phyloP scores from a whole-genome alignment of 768 basidiomycete species.

The Austroboletus eburneus region DNA sequence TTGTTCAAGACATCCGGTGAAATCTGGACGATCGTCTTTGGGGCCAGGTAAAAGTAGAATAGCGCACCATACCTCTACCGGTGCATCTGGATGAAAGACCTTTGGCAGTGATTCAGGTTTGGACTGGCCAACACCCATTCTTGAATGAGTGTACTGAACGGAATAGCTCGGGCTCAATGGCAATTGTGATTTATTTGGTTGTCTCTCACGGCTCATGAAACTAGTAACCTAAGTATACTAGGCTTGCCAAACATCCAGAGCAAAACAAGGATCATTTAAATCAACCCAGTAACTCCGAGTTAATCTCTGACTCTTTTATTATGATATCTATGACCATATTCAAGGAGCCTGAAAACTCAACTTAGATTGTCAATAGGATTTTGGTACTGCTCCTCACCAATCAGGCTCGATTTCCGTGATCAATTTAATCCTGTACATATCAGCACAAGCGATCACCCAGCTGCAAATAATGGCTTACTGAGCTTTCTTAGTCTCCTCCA shows the following conservation, averaged over 20 bases:
- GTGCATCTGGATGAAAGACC: constrained; percentile 50
- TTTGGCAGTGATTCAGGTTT: constrained; percentile 51
- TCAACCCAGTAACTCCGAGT: too few relatives aligned
- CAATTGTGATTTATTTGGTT: constrained; percentile 12
- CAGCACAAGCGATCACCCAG: constrained; percentile 7
- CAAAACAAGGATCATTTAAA: too few relatives aligned
- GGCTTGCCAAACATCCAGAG: too few relatives aligned
- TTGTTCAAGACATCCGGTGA: constrained; percentile 80
- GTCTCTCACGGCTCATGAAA: not conserved
- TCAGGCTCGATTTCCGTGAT: constrained; percentile 94
- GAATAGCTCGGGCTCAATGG: not conserved
- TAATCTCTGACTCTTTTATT: constrained; percentile 24
- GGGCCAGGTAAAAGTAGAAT: too few relatives aligned
- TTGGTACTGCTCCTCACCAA: constrained; percentile 50
- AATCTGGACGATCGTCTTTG: constrained; percentile 69
- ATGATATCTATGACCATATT: constrained; percentile 47
- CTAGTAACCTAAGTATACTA: too few relatives aligned
- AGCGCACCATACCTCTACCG: constrained; percentile 54
- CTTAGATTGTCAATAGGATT: constrained; percentile 1
- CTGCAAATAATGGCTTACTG: constrained; percentile 51
- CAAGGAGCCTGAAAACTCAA: constrained; percentile 37
- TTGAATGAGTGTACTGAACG: not conserved
- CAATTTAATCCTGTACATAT: constrained; percentile 68
- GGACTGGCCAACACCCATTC: constrained; percentile 73
- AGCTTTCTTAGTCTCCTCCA: constrained; percentile 94